A percentile compares a stretch with the other conserved stretches of the same genome.
These are phyloP conservation scores for Calonectria pteridis DNA, from an alignment of 2,329 filamentous ascomycete genomes.

Conservation along the genomic window DNA sequence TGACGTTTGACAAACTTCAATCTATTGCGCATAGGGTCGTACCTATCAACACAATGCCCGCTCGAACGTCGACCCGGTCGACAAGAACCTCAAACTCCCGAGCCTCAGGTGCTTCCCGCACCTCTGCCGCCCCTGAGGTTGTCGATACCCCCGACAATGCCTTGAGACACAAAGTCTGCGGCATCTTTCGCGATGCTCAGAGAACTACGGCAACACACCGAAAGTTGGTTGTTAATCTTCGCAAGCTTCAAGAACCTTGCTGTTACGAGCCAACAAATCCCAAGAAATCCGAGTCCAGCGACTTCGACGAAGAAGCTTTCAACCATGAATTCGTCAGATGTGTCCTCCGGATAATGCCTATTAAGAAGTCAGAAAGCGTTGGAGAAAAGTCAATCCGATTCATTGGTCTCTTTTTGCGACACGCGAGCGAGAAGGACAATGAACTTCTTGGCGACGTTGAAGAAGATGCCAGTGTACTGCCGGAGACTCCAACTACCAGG, in stretches of 20 bases:
- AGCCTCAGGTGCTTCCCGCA: slow-evolving; percentile 60
- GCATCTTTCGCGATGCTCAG: slow-evolving; percentile 85
- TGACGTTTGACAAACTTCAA: slow-evolving; percentile 13
- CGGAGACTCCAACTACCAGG: slow-evolving; percentile 86
- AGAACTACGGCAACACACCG: slow-evolving; percentile 90
- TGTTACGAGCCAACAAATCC: slow-evolving; percentile 71
- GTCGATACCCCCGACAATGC: slow-evolving; percentile 78
- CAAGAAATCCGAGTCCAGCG: slow-evolving; percentile 67
- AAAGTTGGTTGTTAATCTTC: slow-evolving; percentile 87
- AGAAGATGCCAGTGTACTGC: slow-evolving; percentile 77
- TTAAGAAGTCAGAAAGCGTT: slow-evolving; percentile 92
- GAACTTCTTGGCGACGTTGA: slow-evolving; percentile 75
- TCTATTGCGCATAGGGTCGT: slow-evolving; percentile 20
- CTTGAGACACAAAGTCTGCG: slow-evolving; percentile 79
- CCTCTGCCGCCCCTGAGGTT: slow-evolving; percentile 74
- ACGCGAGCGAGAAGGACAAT: slow-evolving; percentile 78
- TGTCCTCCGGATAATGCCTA: slow-evolving; percentile 82
- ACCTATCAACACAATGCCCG: slow-evolving; percentile 58
- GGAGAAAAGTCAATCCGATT: slow-evolving; percentile 91
- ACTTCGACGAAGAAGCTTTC: slow-evolving; percentile 88
- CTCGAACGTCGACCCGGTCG: slow-evolving; percentile 61
- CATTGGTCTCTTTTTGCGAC: slow-evolving; percentile 85
- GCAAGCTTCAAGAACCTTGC: slow-evolving; percentile 92
- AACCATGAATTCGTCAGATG: slow-evolving; percentile 88
- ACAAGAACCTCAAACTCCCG: slow-evolving; percentile 60